Evolutionary conservation across 2,329 filamentous ascomycete genomes (phyloP), one percentile per base, ranked within the genome.

Genomic region (Sporothrix globosa): DNA sequence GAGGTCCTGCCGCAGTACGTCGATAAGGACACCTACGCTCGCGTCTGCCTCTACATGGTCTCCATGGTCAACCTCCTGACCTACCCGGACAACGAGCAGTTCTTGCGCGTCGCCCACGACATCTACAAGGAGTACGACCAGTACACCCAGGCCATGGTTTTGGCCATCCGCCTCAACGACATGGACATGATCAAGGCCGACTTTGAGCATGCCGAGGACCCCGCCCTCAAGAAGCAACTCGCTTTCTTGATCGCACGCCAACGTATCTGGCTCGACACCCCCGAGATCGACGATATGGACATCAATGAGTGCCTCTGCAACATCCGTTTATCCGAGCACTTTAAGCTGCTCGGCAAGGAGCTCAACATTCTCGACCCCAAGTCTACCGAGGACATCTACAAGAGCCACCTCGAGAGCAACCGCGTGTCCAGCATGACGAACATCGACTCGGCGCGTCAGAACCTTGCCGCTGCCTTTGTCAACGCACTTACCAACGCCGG

Each of bases 11-110:
- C 92, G 70, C 87, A 93, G 75, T 96, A 94, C 76, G 86, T 99
- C 68, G 96, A 99, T 80, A 91, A 96, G 80, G 91, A 98, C 82
- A 98, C 94, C 34, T 99, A 97, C 79, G 85, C 91, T 68, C 86
- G 96, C 77, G 96, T 97, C 70, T 98, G 96, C 79, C 83, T 99
- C 75, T 99, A 99, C 83, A 97, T 99, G 91, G 93, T 97, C 76
- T 97, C 93, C 84, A 98, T 98, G 92, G 96, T 99, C 75, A 97
- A 96, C 78, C 88, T 99, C 24, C 89, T 99, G 79, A 97, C 96
- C 69, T 98, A 97, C 78, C 96, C 96, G 56, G 96, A 99, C 81
- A 97, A 99, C 81, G 92, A 97, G 78, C 90, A 92, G 76, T 98
- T 99, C 82, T 90, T 99, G 72, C 90, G 89, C 74, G 97, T 95